A percentile compares a stretch with the other conserved stretches of the same genome.
phyloP scores from a whole-genome alignment of 2,329 filamentous ascomycete species.

The Fusarium odoratissimum region DNA sequence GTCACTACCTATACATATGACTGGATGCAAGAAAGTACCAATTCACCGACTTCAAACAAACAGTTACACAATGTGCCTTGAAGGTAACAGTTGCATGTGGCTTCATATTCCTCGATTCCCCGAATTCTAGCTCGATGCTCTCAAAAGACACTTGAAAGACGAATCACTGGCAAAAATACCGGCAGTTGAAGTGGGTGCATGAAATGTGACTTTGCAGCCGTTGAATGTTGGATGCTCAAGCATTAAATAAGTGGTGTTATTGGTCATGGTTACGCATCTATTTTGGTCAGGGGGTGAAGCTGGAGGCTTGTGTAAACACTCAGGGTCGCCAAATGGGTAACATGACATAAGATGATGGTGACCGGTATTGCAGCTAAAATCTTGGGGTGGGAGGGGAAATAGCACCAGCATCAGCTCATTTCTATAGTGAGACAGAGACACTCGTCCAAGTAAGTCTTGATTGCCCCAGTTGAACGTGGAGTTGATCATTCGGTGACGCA shows the following conservation, averaged over 20 bases:
- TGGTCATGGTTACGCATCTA: conserved; percentile 25
- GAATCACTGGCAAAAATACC: conserved; percentile 14
- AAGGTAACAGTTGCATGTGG: conserved; percentile 27
- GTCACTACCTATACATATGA: neutral
- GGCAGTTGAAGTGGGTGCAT: conserved; percentile 40
- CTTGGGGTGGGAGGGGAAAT: conserved; percentile 9
- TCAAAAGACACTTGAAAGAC: conserved; percentile 16
- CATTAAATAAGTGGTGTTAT: conserved; percentile 14
- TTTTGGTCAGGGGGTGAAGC: conserved; percentile 27
- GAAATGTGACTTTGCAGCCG: conserved; percentile 17
- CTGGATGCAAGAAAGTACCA: conserved; percentile 6
- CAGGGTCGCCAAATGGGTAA: conserved; percentile 8
- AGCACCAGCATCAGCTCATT: conserved; percentile 38
- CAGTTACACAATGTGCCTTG: conserved; percentile 22
- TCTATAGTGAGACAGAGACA: conserved; percentile 26
- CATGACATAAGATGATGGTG: neutral
- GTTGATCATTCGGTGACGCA: conserved; percentile 6
- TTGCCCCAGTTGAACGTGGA: neutral
- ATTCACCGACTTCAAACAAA: conserved; percentile 13
- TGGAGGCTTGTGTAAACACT: conserved; percentile 17
- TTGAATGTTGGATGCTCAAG: conserved; percentile 9
- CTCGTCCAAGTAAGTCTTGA: conserved; percentile 5
- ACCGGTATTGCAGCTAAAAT: conserved; percentile 4
- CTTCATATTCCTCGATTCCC: neutral
- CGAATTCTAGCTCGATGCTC: neutral